Conservation (phyloP, 2,329 filamentous ascomycete genomes). For the Colletotrichum tropicale region DNA sequence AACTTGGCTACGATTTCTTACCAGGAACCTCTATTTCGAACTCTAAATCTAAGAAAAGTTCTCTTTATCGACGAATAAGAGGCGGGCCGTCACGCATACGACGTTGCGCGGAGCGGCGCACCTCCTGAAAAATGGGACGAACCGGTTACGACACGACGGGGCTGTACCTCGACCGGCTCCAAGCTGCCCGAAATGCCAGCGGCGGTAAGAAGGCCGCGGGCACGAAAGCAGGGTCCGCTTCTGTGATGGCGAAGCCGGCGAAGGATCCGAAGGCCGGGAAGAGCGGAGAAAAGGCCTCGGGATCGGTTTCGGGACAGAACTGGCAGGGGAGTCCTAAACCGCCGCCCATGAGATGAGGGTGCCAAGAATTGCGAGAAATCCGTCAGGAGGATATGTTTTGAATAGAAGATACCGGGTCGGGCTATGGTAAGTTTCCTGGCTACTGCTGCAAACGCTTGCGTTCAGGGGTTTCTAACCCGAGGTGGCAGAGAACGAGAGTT, state of each 20-base stretch:
- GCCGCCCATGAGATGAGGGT: not conserved
- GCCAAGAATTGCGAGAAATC: not conserved
- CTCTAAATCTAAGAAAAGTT: rapidly evolving
- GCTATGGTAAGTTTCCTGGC: not conserved
- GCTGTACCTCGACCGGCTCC: not conserved
- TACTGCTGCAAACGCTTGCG: not conserved
- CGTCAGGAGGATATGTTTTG: not conserved
- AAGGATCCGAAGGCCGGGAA: not conserved
- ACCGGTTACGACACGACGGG: conserved; percentile 16
- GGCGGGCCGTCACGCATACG: not conserved
- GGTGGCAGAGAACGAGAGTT: not conserved
- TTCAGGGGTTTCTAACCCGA: not conserved
- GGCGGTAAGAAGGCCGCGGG: not conserved
- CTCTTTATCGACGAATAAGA: not conserved
- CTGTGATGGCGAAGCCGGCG: not conserved
- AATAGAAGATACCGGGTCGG: not conserved
- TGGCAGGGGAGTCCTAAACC: not conserved
- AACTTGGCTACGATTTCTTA: not conserved
- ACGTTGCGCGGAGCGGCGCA: not conserved
- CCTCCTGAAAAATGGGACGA: conserved; percentile 8
- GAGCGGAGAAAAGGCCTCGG: not conserved
- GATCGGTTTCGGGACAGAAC: not conserved
- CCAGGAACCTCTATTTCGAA: not conserved
- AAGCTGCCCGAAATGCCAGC: not conserved
- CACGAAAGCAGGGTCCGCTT: not conserved